Evolutionary conservation across 257 asterid genomes (phyloP).

Genomic region (Solanum pinnatisectum): DNA sequence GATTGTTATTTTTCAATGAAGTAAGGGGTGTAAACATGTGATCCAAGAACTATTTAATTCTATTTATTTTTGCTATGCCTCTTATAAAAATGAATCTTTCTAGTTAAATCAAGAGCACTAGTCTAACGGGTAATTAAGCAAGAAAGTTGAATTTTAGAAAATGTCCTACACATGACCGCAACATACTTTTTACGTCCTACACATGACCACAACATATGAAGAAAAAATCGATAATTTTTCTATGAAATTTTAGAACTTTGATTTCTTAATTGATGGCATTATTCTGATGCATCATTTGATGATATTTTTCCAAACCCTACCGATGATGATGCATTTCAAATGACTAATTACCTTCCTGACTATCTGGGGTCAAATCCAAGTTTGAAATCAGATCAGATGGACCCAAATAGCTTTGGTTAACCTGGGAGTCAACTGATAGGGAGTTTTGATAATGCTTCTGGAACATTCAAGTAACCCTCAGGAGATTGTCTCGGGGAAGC

Average conservation of each 20-base stretch:
- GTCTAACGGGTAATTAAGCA: not conserved
- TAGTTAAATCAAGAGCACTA: too few species aligned
- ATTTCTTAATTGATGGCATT: constrained; percentile 27
- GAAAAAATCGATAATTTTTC: not conserved
- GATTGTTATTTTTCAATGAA: too few species aligned
- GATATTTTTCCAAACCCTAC: constrained; percentile 17
- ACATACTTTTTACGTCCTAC: constrained; percentile 1
- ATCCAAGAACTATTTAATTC: not conserved
- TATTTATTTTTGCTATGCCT: not conserved
- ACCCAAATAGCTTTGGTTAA: too few species aligned
- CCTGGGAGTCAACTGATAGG: too few species aligned
- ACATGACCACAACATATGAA: not conserved
- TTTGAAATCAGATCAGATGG: too few species aligned
- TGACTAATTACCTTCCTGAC: accelerated
- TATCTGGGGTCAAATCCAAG: too few species aligned
- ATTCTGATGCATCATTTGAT: constrained; percentile 31
- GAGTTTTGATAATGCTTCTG: too few species aligned
- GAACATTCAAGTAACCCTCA: too few species aligned
- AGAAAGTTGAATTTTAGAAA: too few species aligned
- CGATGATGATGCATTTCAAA: too few species aligned
- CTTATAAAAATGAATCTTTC: not conserved
- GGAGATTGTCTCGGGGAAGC: not conserved
- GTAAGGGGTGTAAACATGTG: not conserved
- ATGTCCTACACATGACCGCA: not conserved
- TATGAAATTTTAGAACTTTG: constrained; percentile 9